Conservation (phyloP, 1,284 basidiomycete genomes). For the Apiotrichum gracile region DNA sequence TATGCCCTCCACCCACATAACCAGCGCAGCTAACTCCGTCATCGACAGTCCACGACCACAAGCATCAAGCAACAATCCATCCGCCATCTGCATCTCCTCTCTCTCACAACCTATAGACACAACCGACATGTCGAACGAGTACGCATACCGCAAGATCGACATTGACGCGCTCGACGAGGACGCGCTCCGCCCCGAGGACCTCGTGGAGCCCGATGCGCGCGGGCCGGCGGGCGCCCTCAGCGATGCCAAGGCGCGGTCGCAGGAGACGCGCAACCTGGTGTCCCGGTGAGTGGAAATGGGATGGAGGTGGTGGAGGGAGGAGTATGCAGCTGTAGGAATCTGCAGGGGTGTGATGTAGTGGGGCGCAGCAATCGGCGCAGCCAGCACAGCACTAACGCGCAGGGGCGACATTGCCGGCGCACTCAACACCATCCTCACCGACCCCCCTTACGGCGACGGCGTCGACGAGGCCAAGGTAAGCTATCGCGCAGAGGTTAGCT, state of each 20-base stretch:
- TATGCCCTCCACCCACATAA: not conserved
- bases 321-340: too few relatives aligned
- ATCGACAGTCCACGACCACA: not conserved
- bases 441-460: conserved; percentile 74
- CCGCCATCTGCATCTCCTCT: not conserved
- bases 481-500: conserved; percentile 17
- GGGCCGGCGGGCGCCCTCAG: conserved; percentile 65
- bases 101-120: not conserved
- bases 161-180: conserved; percentile 88
- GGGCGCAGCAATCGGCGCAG: too few relatives aligned
- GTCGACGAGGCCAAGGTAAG: conserved; percentile 82
- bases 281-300: conserved; percentile 57
- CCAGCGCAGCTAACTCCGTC: not conserved
- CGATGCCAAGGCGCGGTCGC: conserved; percentile 69
- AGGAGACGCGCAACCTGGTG: conserved; percentile 64
- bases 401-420: conserved; percentile 72
- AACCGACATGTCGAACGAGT: conserved; percentile 55
- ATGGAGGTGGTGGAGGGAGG: not conserved
- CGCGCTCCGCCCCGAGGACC: conserved; percentile 71
- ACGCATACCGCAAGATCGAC: conserved; percentile 85
- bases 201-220: conserved; percentile 81
- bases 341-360: too few relatives aligned
- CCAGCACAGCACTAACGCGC: conserved; percentile 1
- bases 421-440: conserved; percentile 62
- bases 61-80: not conserved